A percentile compares a stretch with the other conserved stretches of the same genome.
Evolutionary conservation across 345 rosid species (phyloP).

Genomic region (Syzygium aqueum): DNA sequence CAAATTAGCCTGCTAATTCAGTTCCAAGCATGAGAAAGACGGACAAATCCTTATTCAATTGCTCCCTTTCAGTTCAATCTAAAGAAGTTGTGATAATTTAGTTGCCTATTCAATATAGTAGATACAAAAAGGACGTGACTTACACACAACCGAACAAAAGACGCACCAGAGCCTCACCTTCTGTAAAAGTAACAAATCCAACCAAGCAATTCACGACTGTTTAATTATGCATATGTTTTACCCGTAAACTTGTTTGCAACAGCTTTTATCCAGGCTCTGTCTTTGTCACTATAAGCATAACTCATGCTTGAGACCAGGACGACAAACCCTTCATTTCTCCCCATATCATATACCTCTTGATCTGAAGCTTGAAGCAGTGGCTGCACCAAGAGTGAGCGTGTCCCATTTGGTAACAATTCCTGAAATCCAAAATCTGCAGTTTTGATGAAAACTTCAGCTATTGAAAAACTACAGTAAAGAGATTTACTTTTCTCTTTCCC

Average conservation of each 20-base stretch:
- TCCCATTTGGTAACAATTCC: conserved; percentile 61
- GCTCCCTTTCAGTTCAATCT: neutral
- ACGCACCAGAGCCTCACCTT: neutral
- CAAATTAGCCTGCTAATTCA: neutral
- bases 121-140: neutral
- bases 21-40: neutral
- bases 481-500: neutral
- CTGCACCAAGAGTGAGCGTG: conserved; percentile 57
- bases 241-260: conserved; percentile 58
- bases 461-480: neutral
- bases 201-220: neutral
- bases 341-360: conserved; percentile 9
- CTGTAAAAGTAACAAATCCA: neutral
- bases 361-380: conserved; percentile 33
- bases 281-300: conserved; percentile 71
- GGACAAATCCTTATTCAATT: neutral
- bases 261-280: conserved; percentile 81
- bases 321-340: conserved; percentile 41
- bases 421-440: conserved; percentile 44
- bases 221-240: neutral
- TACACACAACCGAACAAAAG: neutral
- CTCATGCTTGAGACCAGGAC: conserved; percentile 65
- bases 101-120: neutral
- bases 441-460: conserved; percentile 2
- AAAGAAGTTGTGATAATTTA: neutral